Percentiles rank a stretch among this genome's conserved stretches.
Conservation (phyloP, 257 asterid species). For the Salvia rosmarinus region DNA sequence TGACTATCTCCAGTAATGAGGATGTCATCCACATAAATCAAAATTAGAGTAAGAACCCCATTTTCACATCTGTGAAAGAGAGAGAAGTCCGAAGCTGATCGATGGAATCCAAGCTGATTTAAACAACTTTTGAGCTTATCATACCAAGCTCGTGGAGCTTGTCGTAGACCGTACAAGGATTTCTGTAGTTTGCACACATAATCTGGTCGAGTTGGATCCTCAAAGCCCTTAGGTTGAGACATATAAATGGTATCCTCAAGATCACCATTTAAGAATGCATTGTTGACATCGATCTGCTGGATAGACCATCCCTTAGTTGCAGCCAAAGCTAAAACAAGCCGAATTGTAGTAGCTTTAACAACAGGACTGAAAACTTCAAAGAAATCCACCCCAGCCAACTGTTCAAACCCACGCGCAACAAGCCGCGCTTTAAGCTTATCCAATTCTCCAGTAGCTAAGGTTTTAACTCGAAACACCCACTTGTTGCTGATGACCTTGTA, state of each 20-base stretch:
- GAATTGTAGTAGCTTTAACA: background rate
- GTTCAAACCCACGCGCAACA: background rate
- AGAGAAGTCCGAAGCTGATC: too few species aligned
- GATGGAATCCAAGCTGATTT: too few species aligned
- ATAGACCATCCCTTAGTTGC: background rate
- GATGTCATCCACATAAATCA: background rate
- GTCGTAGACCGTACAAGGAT: too few species aligned
- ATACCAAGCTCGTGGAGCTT: too few species aligned
- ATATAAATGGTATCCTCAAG: too few species aligned
- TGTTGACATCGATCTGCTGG: background rate
- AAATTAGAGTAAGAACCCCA: background rate
- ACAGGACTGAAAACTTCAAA: background rate
- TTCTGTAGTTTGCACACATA: too few species aligned
- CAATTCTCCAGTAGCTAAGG: background rate
- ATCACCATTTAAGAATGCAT: too few species aligned
- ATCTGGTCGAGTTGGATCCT: too few species aligned
- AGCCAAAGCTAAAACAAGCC: background rate
- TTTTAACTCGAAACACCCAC: background rate
- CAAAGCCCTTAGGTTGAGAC: too few species aligned
- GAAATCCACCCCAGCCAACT: background rate
- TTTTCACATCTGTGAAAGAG: background rate
- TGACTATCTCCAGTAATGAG: background rate
- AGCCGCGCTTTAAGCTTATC: background rate
- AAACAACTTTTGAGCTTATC: too few species aligned
- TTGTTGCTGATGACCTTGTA: background rate